Evolutionary conservation across 352 stramenopile species (phyloP), one percentile per base, ranked within the genome.

Genomic region (Nothophytophthora sp.): DNA sequence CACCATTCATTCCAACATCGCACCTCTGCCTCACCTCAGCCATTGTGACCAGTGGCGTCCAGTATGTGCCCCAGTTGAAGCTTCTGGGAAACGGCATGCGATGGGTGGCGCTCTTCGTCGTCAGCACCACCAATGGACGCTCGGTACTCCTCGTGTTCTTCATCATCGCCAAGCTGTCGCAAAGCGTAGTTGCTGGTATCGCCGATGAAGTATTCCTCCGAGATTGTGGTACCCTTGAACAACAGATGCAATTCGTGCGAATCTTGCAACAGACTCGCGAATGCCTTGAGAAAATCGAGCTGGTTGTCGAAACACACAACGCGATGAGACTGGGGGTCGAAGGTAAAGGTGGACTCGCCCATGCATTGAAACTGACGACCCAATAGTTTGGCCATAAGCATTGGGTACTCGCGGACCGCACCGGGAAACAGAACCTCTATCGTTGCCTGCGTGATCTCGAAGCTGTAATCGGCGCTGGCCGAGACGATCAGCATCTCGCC

Each of bases 401-500:
- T 54, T 5, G 35, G 34, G 24, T 73, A 45, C n/a, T 61, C 40
- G 15, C 15, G 22, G 6, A 65, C 35, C 8, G 84, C 38, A 18
- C 59, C 55, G 12, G 73, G 76, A 37, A 86, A 85, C 59, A 86
- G 70, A n/a, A 65, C 37, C 22, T 68, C 45, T 19, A 88, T 51
- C 22, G 73, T 82, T 7, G 56, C 55, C 16, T 67, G 40, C 16
- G 75, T 68, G 43, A 89, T 75, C 29, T 66, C 42, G 33, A 66
- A 66, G 12, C 38, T 55, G 48, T 80, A 82, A 15, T 60, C 62
- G 9, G 68, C 63, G 4, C 62, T 59, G 15, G 70, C 66, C 8
- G 57, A 70, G 15, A 84, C 64, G 19, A 82, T 67, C 19, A 63
- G 37, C 11, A 53, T 46, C 30, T 56, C 55, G 38, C 53, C 49